phyloP scores from a whole-genome alignment of 2,329 filamentous ascomycete genomes.

The Paraphoma sp. region DNA sequence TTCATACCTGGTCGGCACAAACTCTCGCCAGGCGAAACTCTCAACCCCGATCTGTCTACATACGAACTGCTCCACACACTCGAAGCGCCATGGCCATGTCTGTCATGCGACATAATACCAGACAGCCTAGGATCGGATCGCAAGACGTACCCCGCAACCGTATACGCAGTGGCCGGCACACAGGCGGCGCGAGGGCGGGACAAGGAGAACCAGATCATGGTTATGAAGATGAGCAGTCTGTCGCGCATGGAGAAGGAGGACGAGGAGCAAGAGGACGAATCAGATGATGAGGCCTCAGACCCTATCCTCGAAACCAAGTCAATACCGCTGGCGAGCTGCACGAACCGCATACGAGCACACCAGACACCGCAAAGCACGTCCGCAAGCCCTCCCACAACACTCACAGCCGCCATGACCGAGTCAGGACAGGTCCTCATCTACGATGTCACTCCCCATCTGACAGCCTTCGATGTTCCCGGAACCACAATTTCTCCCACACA shows the following conservation, averaged over 20 bases:
- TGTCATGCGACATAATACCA: conserved; percentile 91
- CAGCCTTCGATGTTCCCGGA: conserved; percentile 88
- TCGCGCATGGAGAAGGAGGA: conserved; percentile 85
- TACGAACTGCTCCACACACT: conserved; percentile 98
- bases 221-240: conserved; percentile 94
- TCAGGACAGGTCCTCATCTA: conserved; percentile 88
- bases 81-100: conserved; percentile 93
- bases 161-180: conserved; percentile 93
- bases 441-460: conserved; percentile 88
- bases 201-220: conserved; percentile 91
- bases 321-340: conserved; percentile 85
- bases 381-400: conserved; percentile 75
- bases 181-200: conserved; percentile 79
- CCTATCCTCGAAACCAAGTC: conserved; percentile 92
- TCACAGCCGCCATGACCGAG: conserved; percentile 93
- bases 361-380: conserved; percentile 77
- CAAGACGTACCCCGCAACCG: conserved; percentile 91
- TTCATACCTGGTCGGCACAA: conserved; percentile 96
- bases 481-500: conserved; percentile 77
- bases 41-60: conserved; percentile 89
- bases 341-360: conserved; percentile 90
- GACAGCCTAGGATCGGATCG: conserved; percentile 88
- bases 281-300: conserved; percentile 75
- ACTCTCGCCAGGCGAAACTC: conserved; percentile 86
- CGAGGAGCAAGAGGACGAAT: conserved; percentile 71